Conservation (phyloP, 371 early-diverging fungal species). For the Lichtheimia ornata region DNA sequence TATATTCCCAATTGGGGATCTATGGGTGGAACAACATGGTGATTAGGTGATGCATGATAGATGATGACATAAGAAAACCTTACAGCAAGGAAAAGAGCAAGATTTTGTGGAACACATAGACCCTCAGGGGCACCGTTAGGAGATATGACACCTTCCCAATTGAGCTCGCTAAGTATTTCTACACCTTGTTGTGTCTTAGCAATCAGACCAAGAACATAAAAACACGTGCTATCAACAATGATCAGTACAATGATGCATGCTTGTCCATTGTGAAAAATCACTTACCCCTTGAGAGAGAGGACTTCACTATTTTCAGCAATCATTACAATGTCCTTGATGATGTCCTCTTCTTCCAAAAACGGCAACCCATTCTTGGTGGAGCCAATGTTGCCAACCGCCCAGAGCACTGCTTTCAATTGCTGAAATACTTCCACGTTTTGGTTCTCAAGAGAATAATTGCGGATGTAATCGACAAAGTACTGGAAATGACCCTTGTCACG, state of each 20-base stretch:
- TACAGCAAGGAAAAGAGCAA: constrained; percentile 64
- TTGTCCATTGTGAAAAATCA: not conserved
- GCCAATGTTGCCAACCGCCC: constrained; percentile 86
- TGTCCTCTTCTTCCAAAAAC: constrained; percentile 70
- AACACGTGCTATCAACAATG: constrained; percentile 67
- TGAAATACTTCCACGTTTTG: constrained; percentile 39
- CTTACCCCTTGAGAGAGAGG: constrained; percentile 80
- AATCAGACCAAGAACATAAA: constrained; percentile 75
- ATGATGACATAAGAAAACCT: not conserved
- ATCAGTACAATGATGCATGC: not conserved
- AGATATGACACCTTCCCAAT: constrained; percentile 75
- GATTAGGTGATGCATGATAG: not conserved
- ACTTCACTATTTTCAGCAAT: constrained; percentile 71
- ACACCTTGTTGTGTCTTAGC: constrained; percentile 71
- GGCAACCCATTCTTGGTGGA: constrained; percentile 68
- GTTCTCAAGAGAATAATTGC: constrained; percentile 52
- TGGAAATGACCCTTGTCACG: constrained; percentile 69
- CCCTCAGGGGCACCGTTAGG: constrained; percentile 59
- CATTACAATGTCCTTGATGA: constrained; percentile 70
- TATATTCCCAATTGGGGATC: constrained; percentile 67
- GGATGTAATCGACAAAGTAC: constrained; percentile 63
- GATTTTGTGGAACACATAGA: constrained; percentile 69
- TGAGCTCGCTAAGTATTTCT: constrained; percentile 71
- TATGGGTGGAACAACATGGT: constrained; percentile 15
- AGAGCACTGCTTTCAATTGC: constrained; percentile 76